A percentile compares a stretch with the other conserved stretches of the same genome.
phyloP scores from a whole-genome alignment of 108 stramenopile genomes.

The Phaeodactylum tricornutum region DNA sequence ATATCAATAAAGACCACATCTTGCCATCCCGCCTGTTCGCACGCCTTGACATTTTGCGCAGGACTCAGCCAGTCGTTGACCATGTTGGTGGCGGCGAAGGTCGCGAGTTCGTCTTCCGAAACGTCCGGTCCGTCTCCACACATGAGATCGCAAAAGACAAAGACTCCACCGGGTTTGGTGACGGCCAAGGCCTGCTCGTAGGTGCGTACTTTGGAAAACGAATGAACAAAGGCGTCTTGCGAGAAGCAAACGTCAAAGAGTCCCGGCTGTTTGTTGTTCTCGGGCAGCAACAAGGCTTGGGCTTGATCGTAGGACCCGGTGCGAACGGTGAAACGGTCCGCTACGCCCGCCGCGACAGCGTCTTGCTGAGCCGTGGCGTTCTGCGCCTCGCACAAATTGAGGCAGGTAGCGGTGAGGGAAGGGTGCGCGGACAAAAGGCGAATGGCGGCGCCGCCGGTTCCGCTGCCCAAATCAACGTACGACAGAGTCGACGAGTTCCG shows the following conservation, averaged over 20 bases:
- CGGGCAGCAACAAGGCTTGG: not conserved
- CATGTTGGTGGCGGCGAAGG: conserved; percentile 29
- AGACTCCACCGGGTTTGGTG: conserved; percentile 39
- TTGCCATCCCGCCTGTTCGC: conserved; percentile 25
- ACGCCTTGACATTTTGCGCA: conserved; percentile 19
- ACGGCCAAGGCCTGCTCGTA: conserved; percentile 45
- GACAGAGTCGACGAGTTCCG: conserved; percentile 2
- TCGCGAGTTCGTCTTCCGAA: conserved; percentile 22
- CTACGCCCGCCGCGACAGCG: conserved; percentile 5
- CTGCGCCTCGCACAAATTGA: conserved; percentile 23
- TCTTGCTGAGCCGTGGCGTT: conserved; percentile 13
- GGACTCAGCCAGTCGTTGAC: conserved; percentile 50
- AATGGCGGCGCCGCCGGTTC: conserved; percentile 25
- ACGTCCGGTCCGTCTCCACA: conserved; percentile 30
- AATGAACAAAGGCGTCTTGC: conserved; percentile 56
- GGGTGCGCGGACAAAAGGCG: conserved; percentile 8
- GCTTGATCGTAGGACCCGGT: conserved; percentile 22
- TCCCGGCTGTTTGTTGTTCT: conserved; percentile 14
- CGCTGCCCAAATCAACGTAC: conserved; percentile 24
- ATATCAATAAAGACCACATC: conserved; percentile 42
- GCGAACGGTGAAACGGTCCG: conserved; percentile 12
- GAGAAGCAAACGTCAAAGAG: conserved; percentile 44
- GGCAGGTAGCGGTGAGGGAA: conserved; percentile 11
- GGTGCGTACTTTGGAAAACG: conserved; percentile 21
- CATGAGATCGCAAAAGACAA: conserved; percentile 52